Evolutionary conservation across 257 asterid species (phyloP), one percentile per base, ranked within the genome.

Genomic region (Nicotiana attenuata): DNA sequence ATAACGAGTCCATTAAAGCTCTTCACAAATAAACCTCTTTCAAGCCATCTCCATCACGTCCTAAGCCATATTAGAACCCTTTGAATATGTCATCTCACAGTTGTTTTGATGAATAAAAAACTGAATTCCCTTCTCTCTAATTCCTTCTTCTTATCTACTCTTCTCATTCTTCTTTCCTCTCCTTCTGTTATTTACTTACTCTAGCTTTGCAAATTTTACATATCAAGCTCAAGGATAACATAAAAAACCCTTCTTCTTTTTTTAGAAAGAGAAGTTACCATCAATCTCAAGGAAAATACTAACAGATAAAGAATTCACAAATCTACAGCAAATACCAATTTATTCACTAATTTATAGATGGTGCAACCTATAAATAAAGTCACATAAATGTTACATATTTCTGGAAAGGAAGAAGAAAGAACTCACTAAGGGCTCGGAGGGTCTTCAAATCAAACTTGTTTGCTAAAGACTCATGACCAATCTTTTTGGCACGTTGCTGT

Each of bases 381-480:
- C 20, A 6, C 22, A 24, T 24, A 47, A 73, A 24, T 47, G 16
- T 73, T 50, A 50, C 41, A 4, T 22, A 24, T 11, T 50, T 50
- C 4, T 24, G 79, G 82, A 61, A 14, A 35, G 20, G 71, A 79
- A 33, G 20, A 3, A 47, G 56, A 29, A 3, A 66, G 55, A 79
- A 83, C 93, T 81, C 88, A 94, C 97, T 29, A 71, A 95, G 89
- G 76, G 76, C 69, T 65, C 97, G 89, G 16, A 92, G 92, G 86
- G 84, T 87, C 87, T 80, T 86, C 89, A 93, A 86, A 83, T 92
- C 89, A 76, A 91, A 90, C 52, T 90, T 88, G 71, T 83, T 82
- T 2, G 92, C 91, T 76, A 95, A 57, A 80, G 79, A 75, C 67
- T 87, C 88, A 15, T 85, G 89, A 28, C 95, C 93, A 55, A 93